phyloP scores from a whole-genome alignment of 805 yeast species.

The Wickerhamomyces mucosus region DNA sequence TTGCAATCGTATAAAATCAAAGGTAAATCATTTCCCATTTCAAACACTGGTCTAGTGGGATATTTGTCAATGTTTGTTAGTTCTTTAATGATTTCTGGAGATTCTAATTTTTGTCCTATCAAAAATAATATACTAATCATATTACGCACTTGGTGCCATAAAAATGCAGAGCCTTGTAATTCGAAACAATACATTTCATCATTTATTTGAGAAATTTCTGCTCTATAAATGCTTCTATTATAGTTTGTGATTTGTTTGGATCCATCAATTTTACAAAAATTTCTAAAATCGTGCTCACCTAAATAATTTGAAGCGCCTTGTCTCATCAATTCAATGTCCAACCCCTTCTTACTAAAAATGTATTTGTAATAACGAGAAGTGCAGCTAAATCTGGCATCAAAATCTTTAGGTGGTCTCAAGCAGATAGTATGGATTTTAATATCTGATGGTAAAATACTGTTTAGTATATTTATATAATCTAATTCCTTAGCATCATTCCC shows the following conservation, averaged over 20 bases:
- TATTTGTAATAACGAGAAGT: conserved; percentile 79
- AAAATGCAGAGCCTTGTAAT: conserved; percentile 77
- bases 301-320: conserved; percentile 51
- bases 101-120: conserved; percentile 72
- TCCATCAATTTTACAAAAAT: conserved; percentile 91
- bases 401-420: conserved; percentile 69
- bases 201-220: conserved; percentile 33
- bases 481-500: conserved; percentile 57
- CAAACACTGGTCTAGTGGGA: conserved; percentile 71
- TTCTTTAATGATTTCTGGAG: conserved; percentile 43
- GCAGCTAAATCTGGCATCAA: conserved; percentile 93
- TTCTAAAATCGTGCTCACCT: conserved; percentile 87
- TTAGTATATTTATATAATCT: conserved; percentile 66
- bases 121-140: conserved; percentile 80
- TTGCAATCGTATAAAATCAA: conserved; percentile 79
- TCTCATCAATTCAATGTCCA: conserved; percentile 61
- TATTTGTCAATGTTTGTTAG: conserved; percentile 46
- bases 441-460: conserved; percentile 71
- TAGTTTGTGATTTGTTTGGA: conserved; percentile 84
- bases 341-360: conserved; percentile 43
- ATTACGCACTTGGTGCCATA: conserved; percentile 97
- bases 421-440: conserved; percentile 77
- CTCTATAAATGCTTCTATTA: conserved; percentile 47
- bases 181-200: conserved; percentile 53
- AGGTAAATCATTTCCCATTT: conserved; percentile 87